Evolutionary conservation across 768 basidiomycete species (phyloP).

Genomic region (Tricholoma hemisulphureum): DNA sequence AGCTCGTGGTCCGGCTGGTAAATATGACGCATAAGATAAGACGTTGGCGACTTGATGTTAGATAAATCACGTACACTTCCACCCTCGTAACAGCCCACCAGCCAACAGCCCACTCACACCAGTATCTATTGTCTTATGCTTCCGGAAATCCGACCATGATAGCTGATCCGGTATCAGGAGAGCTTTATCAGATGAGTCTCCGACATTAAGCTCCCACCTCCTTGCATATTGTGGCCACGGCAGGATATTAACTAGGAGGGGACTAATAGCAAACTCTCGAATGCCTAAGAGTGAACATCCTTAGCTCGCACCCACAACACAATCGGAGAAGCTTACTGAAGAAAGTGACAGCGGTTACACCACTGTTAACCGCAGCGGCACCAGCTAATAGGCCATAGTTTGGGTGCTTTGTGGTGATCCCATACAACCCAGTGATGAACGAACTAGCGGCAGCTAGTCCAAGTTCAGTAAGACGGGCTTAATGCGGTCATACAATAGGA

Average conservation of each 20-base stretch:
- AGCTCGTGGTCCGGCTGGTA: constrained; percentile 59
- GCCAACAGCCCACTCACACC: constrained; percentile 69
- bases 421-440: constrained; percentile 42
- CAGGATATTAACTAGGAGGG: constrained; percentile 48
- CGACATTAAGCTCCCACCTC: constrained; percentile 29
- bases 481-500: constrained; percentile 19
- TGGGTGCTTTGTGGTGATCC: constrained; percentile 47
- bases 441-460: constrained; percentile 58
- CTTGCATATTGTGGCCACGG: constrained; percentile 49
- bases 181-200: constrained; percentile 9
- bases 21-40: constrained; percentile 1
- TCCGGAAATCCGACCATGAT: constrained; percentile 55
- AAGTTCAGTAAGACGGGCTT: constrained; percentile 25
- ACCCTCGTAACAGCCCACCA: constrained; percentile 56
- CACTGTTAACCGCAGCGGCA: constrained; percentile 69
- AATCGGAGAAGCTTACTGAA: constrained; percentile 57
- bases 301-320: neutral
- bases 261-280: constrained; percentile 75
- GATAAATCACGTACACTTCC: constrained; percentile 53
- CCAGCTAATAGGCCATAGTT: constrained; percentile 47
- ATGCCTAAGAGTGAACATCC: constrained; percentile 45
- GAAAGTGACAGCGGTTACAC: constrained; percentile 69
- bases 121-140: constrained; percentile 64
- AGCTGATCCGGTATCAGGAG: constrained; percentile 14
- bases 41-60: neutral